Evolutionary conservation across 805 yeast species (phyloP).

Genomic region (Yarrowia sp.): DNA sequence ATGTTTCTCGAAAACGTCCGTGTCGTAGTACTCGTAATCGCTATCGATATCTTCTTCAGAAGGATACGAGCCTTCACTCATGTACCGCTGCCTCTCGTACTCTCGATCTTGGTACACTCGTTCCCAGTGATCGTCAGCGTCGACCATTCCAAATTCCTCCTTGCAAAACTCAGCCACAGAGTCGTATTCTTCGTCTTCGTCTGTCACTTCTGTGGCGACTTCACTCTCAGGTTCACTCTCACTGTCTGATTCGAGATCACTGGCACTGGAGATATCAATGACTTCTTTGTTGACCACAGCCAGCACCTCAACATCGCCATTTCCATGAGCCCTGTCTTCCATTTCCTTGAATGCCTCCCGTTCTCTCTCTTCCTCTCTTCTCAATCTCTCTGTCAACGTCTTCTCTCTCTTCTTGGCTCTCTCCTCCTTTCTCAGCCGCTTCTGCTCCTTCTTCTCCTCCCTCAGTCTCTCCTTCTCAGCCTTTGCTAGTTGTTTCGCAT

Average conservation of each 20-base stretch:
- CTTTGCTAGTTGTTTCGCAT: background rate
- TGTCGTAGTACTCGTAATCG: background rate
- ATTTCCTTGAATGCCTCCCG: too few species aligned
- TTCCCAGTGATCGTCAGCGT: background rate
- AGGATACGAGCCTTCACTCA: too few species aligned
- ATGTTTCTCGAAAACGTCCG: background rate
- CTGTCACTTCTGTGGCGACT: background rate
- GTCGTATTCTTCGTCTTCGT: background rate
- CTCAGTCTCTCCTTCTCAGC: background rate
- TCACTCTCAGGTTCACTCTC: background rate
- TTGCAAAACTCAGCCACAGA: background rate
- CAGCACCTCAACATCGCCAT: background rate
- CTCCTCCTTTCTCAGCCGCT: background rate
- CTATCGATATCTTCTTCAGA: too few species aligned
- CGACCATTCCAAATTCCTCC: background rate
- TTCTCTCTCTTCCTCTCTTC: background rate
- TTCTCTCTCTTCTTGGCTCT: background rate
- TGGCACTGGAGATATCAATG: constrained; percentile 1
- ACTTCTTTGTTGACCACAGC: background rate
- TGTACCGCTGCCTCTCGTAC: background rate
- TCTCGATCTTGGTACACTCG: background rate
- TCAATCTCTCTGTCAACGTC: background rate
- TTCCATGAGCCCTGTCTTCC: too few species aligned
- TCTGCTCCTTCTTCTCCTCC: background rate
- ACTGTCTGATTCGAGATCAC: background rate